Base-by-base conservation (phyloP, 2,329 filamentous ascomycete species). In the Rutstroemia sydowiana region DNA sequence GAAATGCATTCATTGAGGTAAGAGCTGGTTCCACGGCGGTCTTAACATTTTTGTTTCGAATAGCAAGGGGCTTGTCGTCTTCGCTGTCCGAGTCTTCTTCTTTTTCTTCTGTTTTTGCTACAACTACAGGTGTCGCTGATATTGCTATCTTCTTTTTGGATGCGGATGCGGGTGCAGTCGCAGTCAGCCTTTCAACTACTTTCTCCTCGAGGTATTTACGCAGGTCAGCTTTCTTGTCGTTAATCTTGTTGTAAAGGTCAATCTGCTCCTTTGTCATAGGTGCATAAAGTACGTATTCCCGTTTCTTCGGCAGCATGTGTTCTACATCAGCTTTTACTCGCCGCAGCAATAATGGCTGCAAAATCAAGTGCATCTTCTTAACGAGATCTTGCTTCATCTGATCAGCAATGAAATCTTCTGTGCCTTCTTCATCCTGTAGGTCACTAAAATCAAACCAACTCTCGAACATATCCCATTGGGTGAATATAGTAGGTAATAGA, bases 401-500 rank as follows among this genome's bases (percentile, higher is more conserved):
- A 61, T 95, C 87, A 3, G 85, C 84, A 6, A 95, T 77, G 47
- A 95, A 85, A 41, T 91, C 81, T 45, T 88, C 82, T 1, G 89
- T 86, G 0, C 82, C 84, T 32, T 85, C 77, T 58, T 91, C 88
- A 54, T 97, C 88, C 51, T 95, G 82, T 1, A 98, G 75, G 7
- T 90, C 91, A 0, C 88, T 93, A 62, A 98, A 98, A 67, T 98
- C 92, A 57, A 98, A 98, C 91, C 92, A 97, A 1, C 83, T 83
- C 64, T 96, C 88, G 53, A 98, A 98, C 0, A 88, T 89, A 43
- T 95, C 88, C 68, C 95, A 84, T 61, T 95, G 88, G 42, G 91
- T 89, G 61, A 98, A 98, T 30, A 96, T 91, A 36, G 87, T 87
- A 0, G 92, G 93, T 44, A 97, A 78, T 0, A 98, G 73, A 62